Base-by-base conservation (phyloP, 2,329 filamentous ascomycete genomes). In the Apiospora hydei region DNA sequence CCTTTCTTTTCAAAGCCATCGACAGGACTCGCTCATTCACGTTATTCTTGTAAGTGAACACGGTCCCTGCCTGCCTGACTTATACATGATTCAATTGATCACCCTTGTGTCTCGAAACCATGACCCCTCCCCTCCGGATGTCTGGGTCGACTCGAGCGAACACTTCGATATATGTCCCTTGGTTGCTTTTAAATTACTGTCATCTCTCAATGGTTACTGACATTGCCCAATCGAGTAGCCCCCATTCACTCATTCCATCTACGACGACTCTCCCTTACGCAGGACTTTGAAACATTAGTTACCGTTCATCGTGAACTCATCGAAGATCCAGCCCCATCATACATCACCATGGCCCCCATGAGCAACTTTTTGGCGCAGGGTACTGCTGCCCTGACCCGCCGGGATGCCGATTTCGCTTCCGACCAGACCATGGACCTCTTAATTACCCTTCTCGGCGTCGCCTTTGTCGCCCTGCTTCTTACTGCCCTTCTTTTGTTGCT, bases 371-470 rank as follows among this genome's bases (percentile, higher is more conserved):
- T 83, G 70, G 77, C 82, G 77, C 83, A 85, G 74, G 80, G 81
- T 81, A 79, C 78, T 70, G 78, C 78, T 72, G 76, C 80, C 72
- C 77, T 92, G 75, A 84, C 87, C 77, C 82, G 84, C 79, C 88
- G 90, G 77, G 83, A 83, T 73, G 78, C 84, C 73, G 80, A 80
- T 73, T 85, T 87, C 75, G 84, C 83, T 72, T 84, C 85, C 77
- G 85, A 93, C 76, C 89, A 86, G 73, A 91, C 93, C 84, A 87
- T 95, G 81, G 91, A 94, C 80, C 89, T 97, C 61, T 85, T 98
- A 80, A 93, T 97, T 77, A 88, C 90, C 72, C 88, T 98, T 71
- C 87, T 98, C 77, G 91, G 92, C 74, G 87, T 99, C 66, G 85
- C 96, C 77, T 89, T 97, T 77, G 83, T 96, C 77, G 91, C 88